Percentiles rank a stretch among this genome's conserved stretches.
phyloP scores from a whole-genome alignment of 306 rosid species.

The Macrotyloma uniflorum region DNA sequence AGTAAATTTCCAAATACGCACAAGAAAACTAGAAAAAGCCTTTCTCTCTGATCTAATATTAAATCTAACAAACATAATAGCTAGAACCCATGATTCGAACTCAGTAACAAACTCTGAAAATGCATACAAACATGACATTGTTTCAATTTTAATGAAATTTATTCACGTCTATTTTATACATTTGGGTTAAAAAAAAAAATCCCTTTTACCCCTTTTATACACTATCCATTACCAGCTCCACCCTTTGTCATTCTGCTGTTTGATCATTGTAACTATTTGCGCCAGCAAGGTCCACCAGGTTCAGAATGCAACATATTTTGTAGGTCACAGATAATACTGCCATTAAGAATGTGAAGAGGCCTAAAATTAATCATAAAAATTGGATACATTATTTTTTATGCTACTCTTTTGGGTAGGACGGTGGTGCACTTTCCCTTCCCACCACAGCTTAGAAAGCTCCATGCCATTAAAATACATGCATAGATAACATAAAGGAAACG shows the following conservation, averaged over 20 bases:
- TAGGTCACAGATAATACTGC: neutral
- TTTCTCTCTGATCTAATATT: neutral
- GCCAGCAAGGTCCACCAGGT: constrained; percentile 26
- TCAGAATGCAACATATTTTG: neutral
- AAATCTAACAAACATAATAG: neutral
- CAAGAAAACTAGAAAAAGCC: neutral
- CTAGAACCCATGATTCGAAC: constrained; percentile 9
- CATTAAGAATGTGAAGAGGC: neutral
- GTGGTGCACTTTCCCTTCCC: neutral
- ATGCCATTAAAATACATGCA: neutral
- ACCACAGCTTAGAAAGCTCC: neutral
- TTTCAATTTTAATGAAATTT: neutral
- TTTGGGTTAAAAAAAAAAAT: neutral
- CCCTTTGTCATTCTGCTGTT: neutral
- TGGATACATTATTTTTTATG: neutral
- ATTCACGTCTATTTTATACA: neutral
- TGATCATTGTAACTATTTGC: neutral
- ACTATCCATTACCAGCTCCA: constrained; percentile 17
- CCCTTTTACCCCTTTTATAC: neutral
- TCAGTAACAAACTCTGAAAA: neutral
- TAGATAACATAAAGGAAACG: neutral
- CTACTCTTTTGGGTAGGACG: neutral
- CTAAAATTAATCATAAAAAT: neutral
- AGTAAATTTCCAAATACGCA: neutral
- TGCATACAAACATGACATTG: neutral